Base-by-base conservation (phyloP, 2,329 filamentous ascomycete species). In the Fusarium udum region DNA sequence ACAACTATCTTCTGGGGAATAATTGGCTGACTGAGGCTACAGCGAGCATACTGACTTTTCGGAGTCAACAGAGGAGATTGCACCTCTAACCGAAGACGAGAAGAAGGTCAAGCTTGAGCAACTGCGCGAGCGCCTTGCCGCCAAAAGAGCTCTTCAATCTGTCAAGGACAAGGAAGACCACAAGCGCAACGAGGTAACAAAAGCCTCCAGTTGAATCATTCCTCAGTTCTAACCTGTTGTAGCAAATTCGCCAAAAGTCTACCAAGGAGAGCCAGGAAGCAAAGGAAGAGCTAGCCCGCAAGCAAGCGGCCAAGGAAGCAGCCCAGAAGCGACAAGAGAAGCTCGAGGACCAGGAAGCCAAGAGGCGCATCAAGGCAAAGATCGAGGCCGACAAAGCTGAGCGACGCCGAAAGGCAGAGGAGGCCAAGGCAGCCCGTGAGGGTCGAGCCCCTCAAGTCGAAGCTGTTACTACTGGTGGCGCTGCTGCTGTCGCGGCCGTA, bases 361-460 rank as follows among this genome's bases (percentile, higher is more conserved):
- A 95, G 86, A 93, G 92, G 83, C 90, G 93, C 40, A 95, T 98
- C 81, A 92, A 95, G 84, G 95, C 94, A 64, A 95, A 95, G 87
- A 97, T 99, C 73, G 95, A 96, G 76, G 95, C 93, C 20, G 95
- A 98, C 85, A 98, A 97, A 86, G 93, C 94, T 76, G 95, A 95
- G 78, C 91, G 96, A 61, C 91, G 93, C 73, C 88, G 92, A 73
- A 97, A 96, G 81, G 92, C 94, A 7, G 96, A 97, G 79, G 87
- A 90, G 64, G 93, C 94, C 77, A 97, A 95, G 84, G 95, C 95
- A 2, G 90, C 90, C 62, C 89, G 95, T n/a, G 93, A 95, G 75
- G 95, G 95, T n/a, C 87, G 89, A 61, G 84, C 85, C 22, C 81
- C 84, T 31, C 86, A 88, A 26, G 75, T 79, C 14, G 77, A 80